Conservation (phyloP, 352 stramenopile genomes). For the Aphanomyces cochlioides region DNA sequence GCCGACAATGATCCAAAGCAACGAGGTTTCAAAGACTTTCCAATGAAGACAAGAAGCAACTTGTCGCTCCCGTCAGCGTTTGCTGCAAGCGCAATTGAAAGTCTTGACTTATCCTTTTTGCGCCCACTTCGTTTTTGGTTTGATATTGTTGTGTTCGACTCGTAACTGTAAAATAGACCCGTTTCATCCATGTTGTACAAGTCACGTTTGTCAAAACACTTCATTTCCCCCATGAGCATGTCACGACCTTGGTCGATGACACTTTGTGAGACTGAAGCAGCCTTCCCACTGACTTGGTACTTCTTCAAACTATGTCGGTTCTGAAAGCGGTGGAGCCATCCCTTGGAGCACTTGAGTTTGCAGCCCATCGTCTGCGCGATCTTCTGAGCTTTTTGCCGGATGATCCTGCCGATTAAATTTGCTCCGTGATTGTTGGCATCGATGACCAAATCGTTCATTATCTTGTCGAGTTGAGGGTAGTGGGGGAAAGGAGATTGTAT, state of each 20-base stretch:
- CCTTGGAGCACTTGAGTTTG: not conserved
- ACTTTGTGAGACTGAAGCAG: not conserved
- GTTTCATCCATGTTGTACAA: not conserved
- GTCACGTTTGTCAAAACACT: not conserved
- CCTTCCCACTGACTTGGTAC: not conserved
- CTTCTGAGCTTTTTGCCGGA: not conserved
- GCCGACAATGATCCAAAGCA: constrained; percentile 31
- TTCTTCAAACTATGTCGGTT: not conserved
- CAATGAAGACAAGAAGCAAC: constrained; percentile 36
- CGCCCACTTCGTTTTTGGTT: constrained; percentile 32
- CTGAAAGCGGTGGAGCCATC: not conserved
- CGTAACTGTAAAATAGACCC: not conserved
- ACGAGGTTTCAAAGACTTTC: constrained; percentile 36
- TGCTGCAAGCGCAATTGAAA: constrained; percentile 35
- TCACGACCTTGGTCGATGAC: not conserved
- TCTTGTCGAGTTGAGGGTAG: not conserved
- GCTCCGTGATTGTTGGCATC: not conserved
- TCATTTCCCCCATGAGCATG: not conserved
- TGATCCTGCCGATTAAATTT: not conserved
- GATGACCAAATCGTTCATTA: not conserved
- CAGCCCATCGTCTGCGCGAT: not conserved
- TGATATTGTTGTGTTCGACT: constrained; percentile 14
- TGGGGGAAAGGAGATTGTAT: not conserved
- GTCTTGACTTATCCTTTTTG: constrained; percentile 33
- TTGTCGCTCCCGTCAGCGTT: constrained; percentile 42